Evolutionary conservation across 768 basidiomycete genomes (phyloP), one percentile per base, ranked within the genome.

Genomic region (Psilocybe cyanescens): DNA sequence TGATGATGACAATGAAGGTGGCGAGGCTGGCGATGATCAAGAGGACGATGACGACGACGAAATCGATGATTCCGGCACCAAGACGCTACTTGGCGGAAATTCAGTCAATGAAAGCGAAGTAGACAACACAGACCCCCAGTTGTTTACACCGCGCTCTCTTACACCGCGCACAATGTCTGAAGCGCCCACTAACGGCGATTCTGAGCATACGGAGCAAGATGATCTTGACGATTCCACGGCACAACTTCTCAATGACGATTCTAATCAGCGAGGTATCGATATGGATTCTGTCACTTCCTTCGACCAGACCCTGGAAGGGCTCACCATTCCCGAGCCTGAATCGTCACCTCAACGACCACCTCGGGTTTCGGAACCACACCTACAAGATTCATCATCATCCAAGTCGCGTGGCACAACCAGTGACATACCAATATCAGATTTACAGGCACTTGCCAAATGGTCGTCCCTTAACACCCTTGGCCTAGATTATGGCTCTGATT

Each of bases 1-100:
- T n/a, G 75, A 69, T n/a, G 75, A 72, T 1, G 70, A 68, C 28
- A 75, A 75, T 19, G 62, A 65, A 19, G 72, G 72, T 24, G 78
- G 71, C 16, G 72, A 76, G 16, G 65, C 65, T 8, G 66, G 63
- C 24, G 62, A 58, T 3, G 64, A 64, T 3, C 50, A 66, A 35
- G 78, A 74, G 19, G 72, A 65, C 5, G 64, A 64, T 3, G 54
- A 62, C 24, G 50, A 51, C 28, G 58, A 46, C 11, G 61, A 44
- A 29, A 58, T 48, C 3, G 67, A 57, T 51, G 60, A 52, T 19
- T 59, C 52, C 8, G 67, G 55, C 14, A 63, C 57, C 16, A 31
- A 39, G 56, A 59, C 45, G 17, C 39, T 61, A 35, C 51, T 60
- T 11, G 28, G 17, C 31, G 49, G 24, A 17, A 9, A 37, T 39